Conservation (phyloP, 768 basidiomycete species). For the Phaeotremella skinneri region DNA sequence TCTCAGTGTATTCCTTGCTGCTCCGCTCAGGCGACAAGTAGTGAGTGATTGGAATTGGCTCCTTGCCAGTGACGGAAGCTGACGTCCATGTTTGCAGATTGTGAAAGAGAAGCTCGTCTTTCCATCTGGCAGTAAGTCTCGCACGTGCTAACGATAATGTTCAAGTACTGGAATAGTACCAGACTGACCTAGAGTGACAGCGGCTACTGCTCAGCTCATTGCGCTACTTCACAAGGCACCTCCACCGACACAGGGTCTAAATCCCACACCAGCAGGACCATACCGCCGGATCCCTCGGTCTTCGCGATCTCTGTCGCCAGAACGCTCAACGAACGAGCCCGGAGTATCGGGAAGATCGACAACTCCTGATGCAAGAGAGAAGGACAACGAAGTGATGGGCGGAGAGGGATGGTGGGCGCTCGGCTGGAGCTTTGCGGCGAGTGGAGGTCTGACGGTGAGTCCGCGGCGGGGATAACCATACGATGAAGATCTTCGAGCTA, state of each 20-base stretch:
- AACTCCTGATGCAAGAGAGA: constrained; percentile 44
- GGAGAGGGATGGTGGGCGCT: constrained; percentile 75
- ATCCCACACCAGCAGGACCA: constrained; percentile 55
- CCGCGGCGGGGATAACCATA: not conserved
- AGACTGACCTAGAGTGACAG: constrained; percentile 13
- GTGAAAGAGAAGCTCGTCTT: constrained; percentile 91
- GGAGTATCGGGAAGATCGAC: constrained; percentile 38
- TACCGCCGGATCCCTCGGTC: constrained; percentile 33
- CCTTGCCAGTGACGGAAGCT: not conserved
- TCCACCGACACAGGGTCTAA: constrained; percentile 31
- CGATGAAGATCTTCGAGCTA: not conserved
- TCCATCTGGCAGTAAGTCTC: constrained; percentile 70
- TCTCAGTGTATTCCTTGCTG: constrained; percentile 84
- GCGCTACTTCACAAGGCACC: constrained; percentile 71
- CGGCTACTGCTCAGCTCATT: constrained; percentile 92
- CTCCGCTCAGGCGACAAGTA: constrained; percentile 90
- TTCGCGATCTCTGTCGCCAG: constrained; percentile 29
- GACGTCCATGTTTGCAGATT: constrained; percentile 58
- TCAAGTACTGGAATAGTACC: not conserved
- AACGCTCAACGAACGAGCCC: constrained; percentile 48
- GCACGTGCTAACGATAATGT: not conserved
- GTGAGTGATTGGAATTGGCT: constrained; percentile 55
- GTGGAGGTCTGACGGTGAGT: constrained; percentile 72
- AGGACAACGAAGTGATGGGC: constrained; percentile 58
- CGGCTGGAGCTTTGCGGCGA: constrained; percentile 71